Conservation (phyloP, 108 stramenopile species). For the Fistulifera pelliculosa region DNA sequence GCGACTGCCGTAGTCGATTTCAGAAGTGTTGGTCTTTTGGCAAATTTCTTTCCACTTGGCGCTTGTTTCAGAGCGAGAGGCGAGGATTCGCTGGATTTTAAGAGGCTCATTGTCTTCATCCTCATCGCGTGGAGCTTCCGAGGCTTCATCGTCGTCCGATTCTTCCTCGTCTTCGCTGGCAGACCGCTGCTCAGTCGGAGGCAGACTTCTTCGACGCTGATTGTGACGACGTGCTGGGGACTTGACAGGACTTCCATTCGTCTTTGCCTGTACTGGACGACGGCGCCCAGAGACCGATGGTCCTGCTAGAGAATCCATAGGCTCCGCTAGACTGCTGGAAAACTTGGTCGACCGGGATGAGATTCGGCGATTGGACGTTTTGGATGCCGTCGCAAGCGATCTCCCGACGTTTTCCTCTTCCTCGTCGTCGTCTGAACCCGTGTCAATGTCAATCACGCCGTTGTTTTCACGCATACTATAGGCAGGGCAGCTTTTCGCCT, state of each 20-base stretch:
- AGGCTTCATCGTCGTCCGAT: not conserved
- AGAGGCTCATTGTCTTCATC: constrained; percentile 54
- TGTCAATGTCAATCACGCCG: too few relatives aligned
- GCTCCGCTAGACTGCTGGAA: constrained; percentile 34
- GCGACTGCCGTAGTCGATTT: constrained; percentile 70
- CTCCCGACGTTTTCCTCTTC: not conserved
- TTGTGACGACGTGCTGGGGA: constrained; percentile 9
- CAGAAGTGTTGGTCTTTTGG: constrained; percentile 59
- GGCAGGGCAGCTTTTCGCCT: too few relatives aligned
- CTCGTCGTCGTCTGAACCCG: too few relatives aligned
- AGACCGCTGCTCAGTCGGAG: not conserved
- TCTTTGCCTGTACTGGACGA: not conserved
- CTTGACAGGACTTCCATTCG: constrained; percentile 8
- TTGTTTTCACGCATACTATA: too few relatives aligned
- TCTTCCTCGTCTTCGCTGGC: constrained; percentile 3
- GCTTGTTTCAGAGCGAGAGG: constrained; percentile 34
- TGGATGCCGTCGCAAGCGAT: not conserved
- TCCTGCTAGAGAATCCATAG: constrained; percentile 22
- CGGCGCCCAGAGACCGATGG: not conserved
- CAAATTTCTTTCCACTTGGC: constrained; percentile 57
- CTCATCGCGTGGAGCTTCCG: constrained; percentile 25
- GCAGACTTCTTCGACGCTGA: constrained; percentile 3
- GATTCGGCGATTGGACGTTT: constrained; percentile 7
- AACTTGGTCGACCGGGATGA: constrained; percentile 32
- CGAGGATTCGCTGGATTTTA: constrained; percentile 69